Evolutionary conservation across 192 early-diverging fungal genomes (phyloP), one percentile per base, ranked within the genome.

Genomic region (Podila epicladia): DNA sequence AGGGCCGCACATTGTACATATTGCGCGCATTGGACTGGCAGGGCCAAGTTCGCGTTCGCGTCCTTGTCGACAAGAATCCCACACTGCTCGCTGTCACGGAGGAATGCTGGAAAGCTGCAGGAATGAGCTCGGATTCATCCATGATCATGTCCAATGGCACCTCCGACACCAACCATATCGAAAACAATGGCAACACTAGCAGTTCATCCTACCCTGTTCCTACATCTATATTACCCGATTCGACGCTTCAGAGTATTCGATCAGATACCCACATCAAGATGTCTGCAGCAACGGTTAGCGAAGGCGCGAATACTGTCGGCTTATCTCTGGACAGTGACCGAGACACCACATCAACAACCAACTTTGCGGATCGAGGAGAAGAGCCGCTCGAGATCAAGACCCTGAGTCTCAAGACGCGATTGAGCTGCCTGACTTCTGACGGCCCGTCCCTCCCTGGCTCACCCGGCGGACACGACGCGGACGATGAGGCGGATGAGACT

Each of bases 1-100:
- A 80, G 28, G 77, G 77, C 19, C 70, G 77, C 58, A 69, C 77
- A 12, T 58, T 80, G 65, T 80, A 80, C 48, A 80, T 80, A 72
- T 57, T 80, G 24, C 62, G 69, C 19, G 66, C 71, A 19, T 13
- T 80, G 35, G 62, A 69, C 12, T 80, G 77, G 77, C 59, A 73
- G 22, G 77, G 77, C 6, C 65, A 72, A 33, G 77, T 80, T n/a
- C 60, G 71, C 0, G 77, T 80, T 2, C 70, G 71, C 7, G 77
- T 80, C 15, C 58, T 80, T 37, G 77, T 80, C 7, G 71, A 80
- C 59, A 80, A 73, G 38, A 71, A 80, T 32, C 71, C 77, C 4
- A 73, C 71, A 5, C 67, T 57, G 9, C 35, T 80, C 53, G 77
- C 77, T 2, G 71, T 80, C 24, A 80, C 77, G 9, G 77, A 80